These are phyloP conservation scores for Inonotus obliquus DNA, from an alignment of 1,284 basidiomycete species.

Conservation along the genomic window DNA sequence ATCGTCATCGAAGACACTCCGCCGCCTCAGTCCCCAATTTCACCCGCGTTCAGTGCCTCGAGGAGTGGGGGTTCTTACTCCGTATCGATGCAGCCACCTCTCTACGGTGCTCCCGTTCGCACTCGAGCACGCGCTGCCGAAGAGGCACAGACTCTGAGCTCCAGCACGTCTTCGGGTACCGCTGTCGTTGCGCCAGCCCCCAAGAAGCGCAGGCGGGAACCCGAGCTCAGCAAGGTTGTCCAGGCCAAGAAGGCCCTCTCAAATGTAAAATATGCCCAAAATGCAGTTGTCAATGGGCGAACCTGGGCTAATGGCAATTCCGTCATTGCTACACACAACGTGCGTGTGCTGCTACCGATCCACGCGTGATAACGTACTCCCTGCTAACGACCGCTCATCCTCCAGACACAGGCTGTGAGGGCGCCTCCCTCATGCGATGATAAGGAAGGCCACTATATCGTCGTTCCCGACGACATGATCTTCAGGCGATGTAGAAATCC, in stretches of 20 bases:
- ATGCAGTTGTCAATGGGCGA: conserved; percentile 38
- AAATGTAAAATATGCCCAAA: conserved; percentile 36
- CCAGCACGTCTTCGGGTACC: conserved; percentile 54
- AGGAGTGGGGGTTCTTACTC: conserved; percentile 62
- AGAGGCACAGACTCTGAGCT: conserved; percentile 69
- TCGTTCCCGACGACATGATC: conserved; percentile 86
- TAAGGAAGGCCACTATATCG: conserved; percentile 93
- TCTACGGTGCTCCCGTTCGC: conserved; percentile 66
- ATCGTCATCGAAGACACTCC: conserved; percentile 86
- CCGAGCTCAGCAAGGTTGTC: conserved; percentile 58
- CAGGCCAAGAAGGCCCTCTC: conserved; percentile 52
- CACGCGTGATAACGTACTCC: conserved; percentile 25
- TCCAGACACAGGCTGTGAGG: conserved; percentile 46
- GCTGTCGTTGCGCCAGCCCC: conserved; percentile 52
- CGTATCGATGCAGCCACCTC: conserved; percentile 70
- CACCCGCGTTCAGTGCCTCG: conserved; percentile 48
- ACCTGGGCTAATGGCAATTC: conserved; percentile 61
- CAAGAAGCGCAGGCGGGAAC: conserved; percentile 76
- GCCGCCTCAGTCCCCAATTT: conserved; percentile 67
- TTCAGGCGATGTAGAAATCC: conserved; percentile 67
- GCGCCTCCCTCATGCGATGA: conserved; percentile 76
- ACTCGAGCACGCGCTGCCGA: conserved; percentile 78
- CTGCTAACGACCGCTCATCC: conserved; percentile 3
- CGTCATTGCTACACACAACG: conserved; percentile 52
- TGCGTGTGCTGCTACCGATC: conserved; percentile 34